Percentiles rank a stretch among this genome's conserved stretches.
phyloP scores from a whole-genome alignment of 2,329 filamentous ascomycete genomes.

The Nannizziopsis arthrosporioides region DNA sequence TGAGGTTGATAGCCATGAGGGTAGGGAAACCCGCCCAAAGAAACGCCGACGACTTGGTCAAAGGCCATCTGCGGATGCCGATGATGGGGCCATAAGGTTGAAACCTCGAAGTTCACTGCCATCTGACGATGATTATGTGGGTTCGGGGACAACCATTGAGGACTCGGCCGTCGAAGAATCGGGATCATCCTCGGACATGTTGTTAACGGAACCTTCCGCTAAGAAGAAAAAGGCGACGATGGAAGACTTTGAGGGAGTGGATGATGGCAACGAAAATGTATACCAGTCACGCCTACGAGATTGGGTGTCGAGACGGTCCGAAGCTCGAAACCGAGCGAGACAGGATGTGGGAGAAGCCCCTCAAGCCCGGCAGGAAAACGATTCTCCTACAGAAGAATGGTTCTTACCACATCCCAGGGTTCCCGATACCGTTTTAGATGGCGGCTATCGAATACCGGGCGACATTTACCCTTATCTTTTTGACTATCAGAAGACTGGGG shows the following conservation, averaged over 20 bases:
- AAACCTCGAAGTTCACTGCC: not conserved
- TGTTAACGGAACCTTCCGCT: conserved; percentile 16
- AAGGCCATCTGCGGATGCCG: not conserved
- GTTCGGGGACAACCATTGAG: conserved; percentile 14
- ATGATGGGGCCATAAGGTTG: not conserved
- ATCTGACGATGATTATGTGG: conserved; percentile 25
- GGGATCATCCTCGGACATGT: conserved; percentile 11
- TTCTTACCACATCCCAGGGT: conserved; percentile 74
- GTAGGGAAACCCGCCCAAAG: conserved; percentile 14
- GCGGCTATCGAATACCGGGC: conserved; percentile 69
- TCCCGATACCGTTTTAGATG: conserved; percentile 61
- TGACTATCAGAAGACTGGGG: conserved; percentile 92
- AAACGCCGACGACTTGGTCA: conserved; percentile 29
- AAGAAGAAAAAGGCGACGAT: conserved; percentile 24
- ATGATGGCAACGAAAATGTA: conserved; percentile 77
- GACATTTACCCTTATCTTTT: conserved; percentile 89
- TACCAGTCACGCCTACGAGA: conserved; percentile 64
- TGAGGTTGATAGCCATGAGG: conserved; percentile 21
- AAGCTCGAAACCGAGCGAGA: conserved; percentile 42
- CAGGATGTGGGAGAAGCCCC: conserved; percentile 34
- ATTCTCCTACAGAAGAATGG: conserved; percentile 50
- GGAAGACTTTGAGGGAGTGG: conserved; percentile 54
- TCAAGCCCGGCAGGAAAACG: conserved; percentile 19
- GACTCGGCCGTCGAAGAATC: conserved; percentile 15
- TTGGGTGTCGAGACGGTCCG: conserved; percentile 58